Conservation (phyloP, 2,329 filamentous ascomycete species). For the Cercospora zeae-maydis region DNA sequence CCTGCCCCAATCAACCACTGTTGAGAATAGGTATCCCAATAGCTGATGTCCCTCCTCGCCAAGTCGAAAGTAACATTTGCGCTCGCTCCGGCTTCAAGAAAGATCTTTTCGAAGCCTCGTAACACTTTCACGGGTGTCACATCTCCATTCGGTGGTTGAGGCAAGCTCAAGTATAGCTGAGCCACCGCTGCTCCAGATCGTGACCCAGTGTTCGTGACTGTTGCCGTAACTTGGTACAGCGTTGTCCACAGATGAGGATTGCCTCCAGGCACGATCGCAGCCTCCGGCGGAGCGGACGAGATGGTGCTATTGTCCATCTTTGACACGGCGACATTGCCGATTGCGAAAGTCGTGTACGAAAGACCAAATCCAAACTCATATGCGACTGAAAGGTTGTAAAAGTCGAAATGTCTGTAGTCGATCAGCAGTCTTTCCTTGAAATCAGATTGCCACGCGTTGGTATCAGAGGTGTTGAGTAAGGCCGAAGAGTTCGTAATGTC, state of each 20-base stretch:
- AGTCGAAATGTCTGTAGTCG: constrained; percentile 54
- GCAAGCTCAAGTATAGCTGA: constrained; percentile 53
- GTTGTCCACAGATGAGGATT: constrained; percentile 63
- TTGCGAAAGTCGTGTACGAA: constrained; percentile 30
- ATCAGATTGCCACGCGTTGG: constrained; percentile 46
- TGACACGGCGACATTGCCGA: constrained; percentile 18
- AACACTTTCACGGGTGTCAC: constrained; percentile 46
- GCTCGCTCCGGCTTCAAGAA: constrained; percentile 31
- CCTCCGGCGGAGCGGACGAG: constrained; percentile 56
- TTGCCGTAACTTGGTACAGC: constrained; percentile 50
- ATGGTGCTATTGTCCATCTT: constrained; percentile 24
- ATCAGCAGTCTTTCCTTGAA: constrained; percentile 53
- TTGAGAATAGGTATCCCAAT: constrained; percentile 36
- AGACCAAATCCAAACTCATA: constrained; percentile 33
- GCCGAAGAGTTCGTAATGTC: constrained; percentile 39
- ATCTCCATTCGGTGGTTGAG: constrained; percentile 45
- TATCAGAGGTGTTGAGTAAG: constrained; percentile 35
- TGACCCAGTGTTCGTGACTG: constrained; percentile 61
- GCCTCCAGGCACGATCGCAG: constrained; percentile 48
- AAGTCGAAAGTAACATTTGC: constrained; percentile 35
- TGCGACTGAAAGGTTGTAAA: constrained; percentile 32
- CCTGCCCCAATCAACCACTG: constrained; percentile 34
- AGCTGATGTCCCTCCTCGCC: constrained; percentile 36
- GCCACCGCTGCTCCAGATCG: constrained; percentile 53
- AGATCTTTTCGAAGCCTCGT: constrained; percentile 44